A percentile compares a stretch with the other conserved stretches of the same genome.
Conservation (phyloP, 1,139 yeast species). For the Hemisphaericaspora subhashii region DNA sequence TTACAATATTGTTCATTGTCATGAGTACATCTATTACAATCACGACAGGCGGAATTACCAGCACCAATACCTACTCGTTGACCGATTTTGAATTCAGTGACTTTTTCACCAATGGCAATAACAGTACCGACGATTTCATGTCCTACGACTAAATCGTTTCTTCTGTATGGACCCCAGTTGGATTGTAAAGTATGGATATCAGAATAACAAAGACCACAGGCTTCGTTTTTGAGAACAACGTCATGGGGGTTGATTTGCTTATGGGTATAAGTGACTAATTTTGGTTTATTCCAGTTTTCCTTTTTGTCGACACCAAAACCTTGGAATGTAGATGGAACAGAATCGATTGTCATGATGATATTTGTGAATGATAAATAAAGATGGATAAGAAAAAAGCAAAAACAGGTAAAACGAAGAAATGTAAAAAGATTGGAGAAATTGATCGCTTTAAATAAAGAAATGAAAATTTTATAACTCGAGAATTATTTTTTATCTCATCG, state of each 20-base stretch:
- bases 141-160: constrained; percentile 38
- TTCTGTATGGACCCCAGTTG: constrained; percentile 35
- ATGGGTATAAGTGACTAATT: constrained; percentile 40
- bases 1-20: constrained; percentile 54
- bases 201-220: constrained; percentile 66
- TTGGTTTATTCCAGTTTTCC: constrained; percentile 45
- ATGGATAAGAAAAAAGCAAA: background rate
- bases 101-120: constrained; percentile 49
- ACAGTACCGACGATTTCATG: constrained; percentile 60
- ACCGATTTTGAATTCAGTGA: constrained; percentile 48
- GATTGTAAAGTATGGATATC: constrained; percentile 52
- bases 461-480: background rate
- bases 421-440: too few species aligned
- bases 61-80: constrained; percentile 69
- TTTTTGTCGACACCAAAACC: constrained; percentile 44
- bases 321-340: constrained; percentile 37
- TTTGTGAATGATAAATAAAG: background rate
- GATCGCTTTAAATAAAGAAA: background rate
- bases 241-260: constrained; percentile 38
- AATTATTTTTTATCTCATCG: background rate
- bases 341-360: constrained; percentile 13
- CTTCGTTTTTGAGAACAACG: constrained; percentile 46
- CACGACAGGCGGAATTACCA: constrained; percentile 45
- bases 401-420: background rate
- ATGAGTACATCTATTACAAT: constrained; percentile 46